These are phyloP conservation scores for Zymoseptoria pseudotritici DNA, from an alignment of 2,329 filamentous ascomycete species.

Conservation along the genomic window DNA sequence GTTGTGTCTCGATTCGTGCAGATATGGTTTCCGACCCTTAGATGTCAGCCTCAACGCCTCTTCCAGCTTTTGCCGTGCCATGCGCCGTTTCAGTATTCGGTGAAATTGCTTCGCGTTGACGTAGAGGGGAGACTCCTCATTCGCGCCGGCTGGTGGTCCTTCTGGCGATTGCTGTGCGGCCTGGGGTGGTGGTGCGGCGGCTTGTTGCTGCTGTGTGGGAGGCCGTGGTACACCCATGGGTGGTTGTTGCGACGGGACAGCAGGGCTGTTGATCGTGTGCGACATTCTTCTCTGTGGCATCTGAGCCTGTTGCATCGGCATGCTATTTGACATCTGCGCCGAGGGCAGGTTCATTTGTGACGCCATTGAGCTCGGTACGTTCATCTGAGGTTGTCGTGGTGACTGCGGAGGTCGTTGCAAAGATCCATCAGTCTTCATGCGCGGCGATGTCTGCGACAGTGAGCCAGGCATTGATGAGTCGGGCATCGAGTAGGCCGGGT, in stretches of 20 bases:
- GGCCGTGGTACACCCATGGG: slow-evolving; percentile 58
- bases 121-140: slow-evolving; percentile 89
- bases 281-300: slow-evolving; percentile 57
- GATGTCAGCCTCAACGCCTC: slow-evolving; percentile 86
- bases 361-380: slow-evolving; percentile 36
- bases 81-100: slow-evolving; percentile 86
- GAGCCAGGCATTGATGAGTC: slow-evolving; percentile 57
- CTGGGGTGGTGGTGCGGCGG: slow-evolving; percentile 43
- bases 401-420: slow-evolving; percentile 65
- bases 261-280: slow-evolving; percentile 67
- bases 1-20: slow-evolving; percentile 95
- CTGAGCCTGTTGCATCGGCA: slow-evolving; percentile 30
- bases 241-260: slow-evolving; percentile 24
- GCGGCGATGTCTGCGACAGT: slow-evolving; percentile 63
- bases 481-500: slow-evolving; percentile 64
- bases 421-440: slow-evolving; percentile 58
- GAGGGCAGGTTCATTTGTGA: slow-evolving; percentile 44
- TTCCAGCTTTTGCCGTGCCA: slow-evolving; percentile 87
- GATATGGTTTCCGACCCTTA: slow-evolving; percentile 92
- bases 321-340: slow-evolving; percentile 46
- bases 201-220: slow-evolving; percentile 61
- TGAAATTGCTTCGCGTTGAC: slow-evolving; percentile 99
- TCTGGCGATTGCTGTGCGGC: slow-evolving; percentile 65
- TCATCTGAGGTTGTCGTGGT: slow-evolving; percentile 59
- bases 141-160: slow-evolving; percentile 55